Evolutionary conservation across 2,329 filamentous ascomycete species (phyloP).

Genomic region (Colletotrichum truncatum): DNA sequence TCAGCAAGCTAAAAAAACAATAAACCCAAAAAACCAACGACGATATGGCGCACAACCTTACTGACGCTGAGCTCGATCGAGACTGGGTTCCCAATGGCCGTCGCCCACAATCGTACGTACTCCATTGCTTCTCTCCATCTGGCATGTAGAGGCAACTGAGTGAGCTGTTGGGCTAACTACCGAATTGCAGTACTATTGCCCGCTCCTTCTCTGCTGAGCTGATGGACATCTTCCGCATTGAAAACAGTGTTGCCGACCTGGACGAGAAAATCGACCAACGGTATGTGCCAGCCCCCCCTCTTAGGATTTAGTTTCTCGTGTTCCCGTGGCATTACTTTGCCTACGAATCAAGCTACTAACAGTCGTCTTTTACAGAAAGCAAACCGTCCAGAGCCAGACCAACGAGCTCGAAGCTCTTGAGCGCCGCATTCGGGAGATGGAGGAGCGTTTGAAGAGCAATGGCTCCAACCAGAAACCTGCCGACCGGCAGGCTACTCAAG

Average conservation of each 20-base stretch:
- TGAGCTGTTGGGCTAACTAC: not conserved
- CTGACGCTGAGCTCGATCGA: slow-evolving; percentile 76
- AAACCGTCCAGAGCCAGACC: slow-evolving; percentile 76
- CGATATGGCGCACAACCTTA: slow-evolving; percentile 42
- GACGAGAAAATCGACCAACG: slow-evolving; percentile 82
- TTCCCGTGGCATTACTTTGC: too few relatives aligned
- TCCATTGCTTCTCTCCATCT: slow-evolving; percentile 66
- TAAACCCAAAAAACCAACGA: too few relatives aligned
- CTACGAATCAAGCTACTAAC: not conserved
- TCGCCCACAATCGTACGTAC: slow-evolving; percentile 84
- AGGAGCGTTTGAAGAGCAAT: slow-evolving; percentile 72
- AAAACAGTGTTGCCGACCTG: slow-evolving; percentile 78
- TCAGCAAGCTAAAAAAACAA: not conserved
- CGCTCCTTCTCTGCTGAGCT: slow-evolving; percentile 87
- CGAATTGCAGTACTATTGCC: slow-evolving; percentile 76
- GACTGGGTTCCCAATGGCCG: slow-evolving; percentile 83
- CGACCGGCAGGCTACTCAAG: slow-evolving; percentile 31
- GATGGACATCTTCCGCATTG: slow-evolving; percentile 89
- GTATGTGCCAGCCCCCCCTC: slow-evolving; percentile 70
- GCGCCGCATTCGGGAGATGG: slow-evolving; percentile 83
- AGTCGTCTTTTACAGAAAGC: slow-evolving; percentile 68
- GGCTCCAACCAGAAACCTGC: slow-evolving; percentile 31
- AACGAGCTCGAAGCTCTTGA: slow-evolving; percentile 89
- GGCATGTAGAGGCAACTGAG: slow-evolving; percentile 42
- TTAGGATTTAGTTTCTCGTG: too few relatives aligned